A percentile compares a stretch with the other conserved stretches of the same genome.
These are phyloP conservation scores for Russula sp. DNA, from an alignment of 768 basidiomycete genomes.

Conservation along the genomic window DNA sequence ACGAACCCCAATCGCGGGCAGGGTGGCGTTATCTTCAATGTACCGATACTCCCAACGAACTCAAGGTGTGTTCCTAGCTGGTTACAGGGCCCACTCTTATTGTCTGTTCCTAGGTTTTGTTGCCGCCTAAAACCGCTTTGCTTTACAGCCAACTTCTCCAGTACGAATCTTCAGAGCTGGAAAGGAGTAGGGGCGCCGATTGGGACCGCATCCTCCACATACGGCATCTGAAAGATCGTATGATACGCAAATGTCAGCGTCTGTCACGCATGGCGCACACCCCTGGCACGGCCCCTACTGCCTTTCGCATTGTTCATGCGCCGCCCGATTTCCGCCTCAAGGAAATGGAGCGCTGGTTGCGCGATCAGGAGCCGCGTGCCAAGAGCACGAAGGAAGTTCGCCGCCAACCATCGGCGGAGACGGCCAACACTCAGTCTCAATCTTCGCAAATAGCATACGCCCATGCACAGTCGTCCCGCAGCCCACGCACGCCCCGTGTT, in stretches of 20 bases:
- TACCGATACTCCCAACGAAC: conserved; percentile 68
- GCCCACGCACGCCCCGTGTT: not conserved
- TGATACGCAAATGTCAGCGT: conserved; percentile 73
- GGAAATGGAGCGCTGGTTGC: conserved; percentile 76
- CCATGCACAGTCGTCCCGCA: conserved; percentile 5
- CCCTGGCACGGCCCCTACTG: conserved; percentile 31
- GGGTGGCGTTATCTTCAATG: conserved; percentile 71
- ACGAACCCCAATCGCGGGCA: conserved; percentile 41
- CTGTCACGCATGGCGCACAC: conserved; percentile 42
- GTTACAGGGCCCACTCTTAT: conserved; percentile 6
- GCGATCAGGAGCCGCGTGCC: conserved; percentile 34
- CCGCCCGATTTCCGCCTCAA: conserved; percentile 67
- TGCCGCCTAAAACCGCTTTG: conserved; percentile 58
- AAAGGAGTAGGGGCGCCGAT: conserved; percentile 45
- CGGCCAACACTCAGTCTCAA: conserved; percentile 23
- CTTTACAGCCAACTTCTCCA: conserved; percentile 61
- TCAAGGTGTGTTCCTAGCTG: conserved; percentile 41
- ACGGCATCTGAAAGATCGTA: conserved; percentile 71
- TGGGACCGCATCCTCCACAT: conserved; percentile 70
- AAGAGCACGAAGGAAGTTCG: conserved; percentile 15
- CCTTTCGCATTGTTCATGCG: conserved; percentile 61
- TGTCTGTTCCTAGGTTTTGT: conserved; percentile 44
- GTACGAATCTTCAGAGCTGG: conserved; percentile 53
- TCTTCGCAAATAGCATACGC: conserved; percentile 18
- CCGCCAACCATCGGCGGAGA: conserved; percentile 34